Base-by-base conservation (phyloP, 1,139 yeast species). In the Yamadazyma diddensiae region DNA sequence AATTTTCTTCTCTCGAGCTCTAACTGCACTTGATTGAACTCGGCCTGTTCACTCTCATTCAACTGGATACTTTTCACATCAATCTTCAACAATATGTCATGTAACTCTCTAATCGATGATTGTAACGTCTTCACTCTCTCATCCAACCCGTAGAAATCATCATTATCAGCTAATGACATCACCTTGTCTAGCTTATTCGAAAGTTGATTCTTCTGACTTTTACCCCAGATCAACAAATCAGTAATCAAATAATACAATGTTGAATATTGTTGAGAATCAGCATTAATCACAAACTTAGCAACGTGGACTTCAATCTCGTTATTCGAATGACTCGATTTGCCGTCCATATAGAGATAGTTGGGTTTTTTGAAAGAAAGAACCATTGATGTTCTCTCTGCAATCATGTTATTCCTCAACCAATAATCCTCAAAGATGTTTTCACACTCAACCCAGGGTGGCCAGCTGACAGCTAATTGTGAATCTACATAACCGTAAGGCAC, bases 391-490 rank as follows among this genome's bases (percentile, higher is more conserved):
- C 75, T 72, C 36, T 81, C 79, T 25, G 82, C 70, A 17, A 88
- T 73, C 38, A 82, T 67, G 34, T 79, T 74, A 18, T 70, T 62
- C 24, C 65, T 59, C 29, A 82, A 57, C 47, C 81, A 67, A 0
- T 70, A 54, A n/a, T 79, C 72, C 35, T 84, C 83, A 48, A 83
- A 83, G 43, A 88, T 79, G 38, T 82, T 70, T 52, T 90, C 97
- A 31, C 55, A 49, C 37, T 82, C 85, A 21, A 87, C 57, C 87
- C 92, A 82, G 1, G 95, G 95, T 1, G 95, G 92, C 96, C 96
- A 86, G 27, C 46, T 46, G 6, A 45, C 43, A 10, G 52, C 50
- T 5, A 52, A 36, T 11, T 39, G 42, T 1, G 46, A 31, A 37
- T 53, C 53, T 3, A 45, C 50, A 17, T 44, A 45, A 12, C 62